These are phyloP conservation scores for Kluyveromyces starmeri DNA, from an alignment of 805 yeast species.

Conservation along the genomic window DNA sequence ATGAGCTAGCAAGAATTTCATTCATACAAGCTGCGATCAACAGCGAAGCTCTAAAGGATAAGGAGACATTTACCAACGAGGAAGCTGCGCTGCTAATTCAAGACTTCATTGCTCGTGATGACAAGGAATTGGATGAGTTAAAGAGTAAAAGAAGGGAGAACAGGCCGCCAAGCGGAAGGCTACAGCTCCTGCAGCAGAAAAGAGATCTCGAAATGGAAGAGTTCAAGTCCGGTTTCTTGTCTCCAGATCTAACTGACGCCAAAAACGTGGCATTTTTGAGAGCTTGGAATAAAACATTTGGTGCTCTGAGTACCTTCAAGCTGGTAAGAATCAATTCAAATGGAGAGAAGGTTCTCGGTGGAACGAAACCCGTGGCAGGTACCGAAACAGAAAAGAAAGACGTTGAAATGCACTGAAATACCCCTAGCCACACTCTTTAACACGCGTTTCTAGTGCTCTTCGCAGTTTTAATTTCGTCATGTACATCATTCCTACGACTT, in stretches of 20 bases:
- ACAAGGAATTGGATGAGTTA: conserved; percentile 62
- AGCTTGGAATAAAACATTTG: conserved; percentile 76
- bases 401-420: conserved; percentile 15
- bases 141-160: conserved; percentile 69
- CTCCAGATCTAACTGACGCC: conserved; percentile 63
- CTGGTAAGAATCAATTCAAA: conserved; percentile 31
- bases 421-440: too few species aligned
- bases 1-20: conserved; percentile 48
- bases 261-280: conserved; percentile 51
- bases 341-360: conserved; percentile 22
- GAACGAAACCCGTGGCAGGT: conserved; percentile 7
- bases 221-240: conserved; percentile 56
- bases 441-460: too few species aligned
- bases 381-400: conserved; percentile 7
- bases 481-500: too few species aligned
- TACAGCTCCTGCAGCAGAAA: conserved; percentile 54
- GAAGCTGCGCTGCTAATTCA: conserved; percentile 57
- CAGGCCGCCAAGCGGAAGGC: conserved; percentile 70
- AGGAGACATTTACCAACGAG: conserved; percentile 38
- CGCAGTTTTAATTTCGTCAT: too few species aligned
- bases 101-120: conserved; percentile 57
- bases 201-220: conserved; percentile 52
- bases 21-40: conserved; percentile 54
- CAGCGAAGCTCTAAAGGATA: conserved; percentile 31
- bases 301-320: conserved; percentile 61